Evolutionary conservation across 805 yeast species (phyloP).

Genomic region (Cyberlindnera misumaiensis): DNA sequence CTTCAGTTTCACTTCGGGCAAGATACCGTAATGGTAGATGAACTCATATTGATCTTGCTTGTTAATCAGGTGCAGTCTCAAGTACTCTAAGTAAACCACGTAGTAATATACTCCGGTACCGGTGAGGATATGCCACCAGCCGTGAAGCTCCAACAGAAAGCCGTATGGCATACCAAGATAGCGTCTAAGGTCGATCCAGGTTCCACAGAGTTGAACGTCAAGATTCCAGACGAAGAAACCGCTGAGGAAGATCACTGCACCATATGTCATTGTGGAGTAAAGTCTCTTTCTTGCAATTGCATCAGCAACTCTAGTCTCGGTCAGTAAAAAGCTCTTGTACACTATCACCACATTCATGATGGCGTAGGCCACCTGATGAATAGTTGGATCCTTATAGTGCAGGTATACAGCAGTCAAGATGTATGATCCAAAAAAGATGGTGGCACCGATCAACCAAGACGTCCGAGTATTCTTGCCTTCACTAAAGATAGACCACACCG

Average conservation of each 20-base stretch:
- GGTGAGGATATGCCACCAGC: constrained; percentile 94
- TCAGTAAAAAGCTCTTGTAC: constrained; percentile 46
- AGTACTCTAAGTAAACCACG: constrained; percentile 69
- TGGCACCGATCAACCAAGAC: constrained; percentile 38
- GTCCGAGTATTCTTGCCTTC: constrained; percentile 39
- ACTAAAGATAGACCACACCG: constrained; percentile 77
- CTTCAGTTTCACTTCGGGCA: constrained; percentile 41
- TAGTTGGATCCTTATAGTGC: constrained; percentile 69
- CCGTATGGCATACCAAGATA: constrained; percentile 79
- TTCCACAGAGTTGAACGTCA: constrained; percentile 72
- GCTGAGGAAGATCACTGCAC: constrained; percentile 54
- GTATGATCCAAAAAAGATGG: constrained; percentile 47
- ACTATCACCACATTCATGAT: constrained; percentile 69
- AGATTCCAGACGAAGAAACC: constrained; percentile 88
- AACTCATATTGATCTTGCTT: constrained; percentile 49
- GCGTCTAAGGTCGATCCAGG: constrained; percentile 54
- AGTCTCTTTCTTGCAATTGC: constrained; percentile 39
- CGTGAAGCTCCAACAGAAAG: constrained; percentile 81
- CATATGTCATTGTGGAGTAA: constrained; percentile 48
- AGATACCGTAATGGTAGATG: constrained; percentile 50
- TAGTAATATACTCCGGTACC: constrained; percentile 86
- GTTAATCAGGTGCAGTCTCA: constrained; percentile 60
- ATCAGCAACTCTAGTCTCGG: constrained; percentile 47
- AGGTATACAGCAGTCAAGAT: constrained; percentile 66
- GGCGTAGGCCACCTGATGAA: constrained; percentile 86